Evolutionary conservation across 331 rosid species (phyloP), one percentile per base, ranked within the genome.

Genomic region (Stylosanthes scabra): DNA sequence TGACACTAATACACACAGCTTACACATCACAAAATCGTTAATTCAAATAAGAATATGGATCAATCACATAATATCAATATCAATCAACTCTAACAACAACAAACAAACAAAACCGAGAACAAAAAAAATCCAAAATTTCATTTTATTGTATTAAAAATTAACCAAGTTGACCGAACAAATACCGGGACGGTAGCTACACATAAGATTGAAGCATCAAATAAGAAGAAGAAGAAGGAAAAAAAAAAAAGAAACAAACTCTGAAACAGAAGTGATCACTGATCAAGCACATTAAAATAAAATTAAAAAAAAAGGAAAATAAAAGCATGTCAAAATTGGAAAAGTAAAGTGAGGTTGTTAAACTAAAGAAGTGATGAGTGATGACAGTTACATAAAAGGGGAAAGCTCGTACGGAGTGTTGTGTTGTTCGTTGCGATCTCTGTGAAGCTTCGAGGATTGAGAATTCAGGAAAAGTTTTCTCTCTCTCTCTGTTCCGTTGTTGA

Each of bases 291-390:
- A 9, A 49, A 7, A 20, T 20, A 20, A 20, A 20, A 20, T 20
- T 20, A 39, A 7, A 41, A 31, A 31, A 31, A 31, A 31, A 5
- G 37, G 3, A 31, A 31, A 31, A 3, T 3, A 68, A 45, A 69
- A 51, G 40, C 25, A 31, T 49, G 80, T 47, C 12, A 25, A 49
- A 56, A 39, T 3, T 3, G 41, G 40, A 46, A 71, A 46, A 13
- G 9, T 45, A 70, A 68, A 52, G 51, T 64, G 40, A 84, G 89
- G 86, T 80, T 74, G 20, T 81, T 74, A 31, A 59, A 65, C 46
- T 58, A 16, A 50, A 50, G 45, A 84, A 70, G 56, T 71, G 55
- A 59, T 45, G 66, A 78, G 11, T 31, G 49, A 8, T 7, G 68
- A 65, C 51, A 46, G 51, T 2, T 20, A 20, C 25, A 44, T 44